A percentile compares a stretch with the other conserved stretches of the same genome.
phyloP scores from a whole-genome alignment of 768 basidiomycete genomes.

The Xerocomus spinulosus region DNA sequence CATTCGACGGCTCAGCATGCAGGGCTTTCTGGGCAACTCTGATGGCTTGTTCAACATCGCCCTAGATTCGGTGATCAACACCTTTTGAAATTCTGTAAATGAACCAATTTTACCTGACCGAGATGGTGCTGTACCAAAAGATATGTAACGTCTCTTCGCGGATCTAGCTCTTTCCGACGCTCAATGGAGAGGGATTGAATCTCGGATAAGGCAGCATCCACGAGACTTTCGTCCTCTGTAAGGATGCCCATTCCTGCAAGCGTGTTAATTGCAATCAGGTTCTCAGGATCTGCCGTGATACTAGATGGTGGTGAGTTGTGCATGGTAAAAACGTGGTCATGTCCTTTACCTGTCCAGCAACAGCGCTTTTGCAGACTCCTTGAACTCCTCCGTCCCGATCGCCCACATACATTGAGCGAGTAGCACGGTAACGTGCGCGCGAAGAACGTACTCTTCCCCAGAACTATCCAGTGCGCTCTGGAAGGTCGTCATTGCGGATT shows the following conservation, averaged over 20 bases:
- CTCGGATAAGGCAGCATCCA: constrained; percentile 85
- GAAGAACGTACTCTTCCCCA: constrained; percentile 42
- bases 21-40: constrained; percentile 55
- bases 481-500: constrained; percentile 59
- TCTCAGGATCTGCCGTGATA: constrained; percentile 72
- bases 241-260: constrained; percentile 89
- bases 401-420: constrained; percentile 87
- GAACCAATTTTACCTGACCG: constrained; percentile 49
- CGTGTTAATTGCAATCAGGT: constrained; percentile 74
- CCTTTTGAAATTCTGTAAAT: not conserved
- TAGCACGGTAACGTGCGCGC: constrained; percentile 70
- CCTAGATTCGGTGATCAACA: constrained; percentile 32
- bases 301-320: constrained; percentile 37
- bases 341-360: constrained; percentile 73
- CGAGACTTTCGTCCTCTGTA: constrained; percentile 68
- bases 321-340: not conserved
- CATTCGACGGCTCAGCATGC: constrained; percentile 49
- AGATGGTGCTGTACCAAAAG: constrained; percentile 71
- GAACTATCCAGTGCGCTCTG: constrained; percentile 62
- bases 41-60: constrained; percentile 45
- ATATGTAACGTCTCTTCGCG: constrained; percentile 62
- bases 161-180: constrained; percentile 62
- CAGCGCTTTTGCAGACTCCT: constrained; percentile 70
- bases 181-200: constrained; percentile 67
- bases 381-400: constrained; percentile 67